A percentile compares a stretch with the other conserved stretches of the same genome.
Conservation (phyloP, 192 early-diverging fungal species). For the Kickxella alabastrina region DNA sequence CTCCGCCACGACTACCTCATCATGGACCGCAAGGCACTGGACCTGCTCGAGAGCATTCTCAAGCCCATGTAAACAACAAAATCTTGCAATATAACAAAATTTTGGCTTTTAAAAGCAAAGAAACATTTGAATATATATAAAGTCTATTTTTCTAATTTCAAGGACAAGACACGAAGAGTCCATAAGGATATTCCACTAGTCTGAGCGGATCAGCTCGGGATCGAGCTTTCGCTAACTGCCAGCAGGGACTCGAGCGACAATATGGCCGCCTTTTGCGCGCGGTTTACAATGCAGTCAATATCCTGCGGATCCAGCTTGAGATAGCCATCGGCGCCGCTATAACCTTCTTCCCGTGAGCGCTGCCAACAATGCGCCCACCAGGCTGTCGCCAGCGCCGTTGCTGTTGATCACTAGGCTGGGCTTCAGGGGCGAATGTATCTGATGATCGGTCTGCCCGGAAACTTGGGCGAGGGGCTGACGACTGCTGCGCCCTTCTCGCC, state of each 20-base stretch:
- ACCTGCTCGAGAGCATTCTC: constrained; percentile 57
- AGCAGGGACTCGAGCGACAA: constrained; percentile 27
- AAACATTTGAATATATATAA: neutral
- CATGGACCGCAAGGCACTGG: constrained; percentile 62
- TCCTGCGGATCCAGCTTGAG: constrained; percentile 8
- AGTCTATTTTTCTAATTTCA: no score
- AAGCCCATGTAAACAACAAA: constrained; percentile 42
- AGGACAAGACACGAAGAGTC: no score
- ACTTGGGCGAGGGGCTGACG: constrained; percentile 11
- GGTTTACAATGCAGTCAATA: constrained; percentile 18
- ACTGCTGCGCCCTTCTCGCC: constrained; percentile 62
- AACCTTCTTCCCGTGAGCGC: constrained; percentile 9
- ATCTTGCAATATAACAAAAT: no score
- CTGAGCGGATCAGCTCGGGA: constrained; percentile 6
- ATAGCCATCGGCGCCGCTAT: neutral
- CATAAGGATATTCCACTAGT: neutral
- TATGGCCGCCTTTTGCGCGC: constrained; percentile 38
- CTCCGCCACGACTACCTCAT: constrained; percentile 65
- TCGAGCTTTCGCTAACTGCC: constrained; percentile 29
- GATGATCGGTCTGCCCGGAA: constrained; percentile 2
- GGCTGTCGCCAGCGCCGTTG: constrained; percentile 54
- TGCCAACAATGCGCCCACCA: constrained; percentile 67
- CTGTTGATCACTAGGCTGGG: constrained; percentile 18
- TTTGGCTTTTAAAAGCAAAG: neutral
- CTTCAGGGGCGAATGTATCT: constrained; percentile 20